phyloP scores from a whole-genome alignment of 2,329 filamentous ascomycete genomes.

The Furcasterigmium furcatum region DNA sequence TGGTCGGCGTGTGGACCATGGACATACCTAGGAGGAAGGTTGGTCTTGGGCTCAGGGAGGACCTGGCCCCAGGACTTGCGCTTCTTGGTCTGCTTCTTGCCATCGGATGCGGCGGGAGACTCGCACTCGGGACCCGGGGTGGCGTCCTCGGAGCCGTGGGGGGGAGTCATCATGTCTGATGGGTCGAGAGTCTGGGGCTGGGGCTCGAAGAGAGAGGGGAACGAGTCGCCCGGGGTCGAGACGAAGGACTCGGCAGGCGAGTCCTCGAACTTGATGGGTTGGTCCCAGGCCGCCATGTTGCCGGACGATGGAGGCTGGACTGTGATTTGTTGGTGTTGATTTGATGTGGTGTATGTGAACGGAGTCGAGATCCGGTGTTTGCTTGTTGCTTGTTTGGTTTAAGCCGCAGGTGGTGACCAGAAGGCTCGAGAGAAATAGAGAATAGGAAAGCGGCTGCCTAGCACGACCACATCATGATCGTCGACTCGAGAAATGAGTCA shows the following conservation, averaged over 20 bases:
- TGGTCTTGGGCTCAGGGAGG: slow-evolving; percentile 93
- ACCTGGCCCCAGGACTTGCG: slow-evolving; percentile 98
- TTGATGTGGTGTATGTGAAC: slow-evolving; percentile 27
- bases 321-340: slow-evolving; percentile 4
- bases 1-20: slow-evolving; percentile 5
- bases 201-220: slow-evolving; percentile 43
- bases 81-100: slow-evolving; percentile 81
- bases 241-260: slow-evolving; percentile 53
- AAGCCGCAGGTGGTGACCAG: slow-evolving; percentile 28
- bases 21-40: slow-evolving; percentile 79
- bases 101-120: slow-evolving; percentile 28
- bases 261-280: slow-evolving; percentile 48
- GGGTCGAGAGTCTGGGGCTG: slow-evolving; percentile 35
- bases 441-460: slow-evolving; percentile 9
- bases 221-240: slow-evolving; percentile 45
- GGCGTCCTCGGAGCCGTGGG: slow-evolving; percentile 28
- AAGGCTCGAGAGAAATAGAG: slow-evolving; percentile 32
- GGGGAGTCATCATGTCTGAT: slow-evolving; percentile 47
- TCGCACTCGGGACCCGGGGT: slow-evolving; percentile 13
- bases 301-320: slow-evolving; percentile 14
- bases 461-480: slow-evolving; percentile 15
- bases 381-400: slow-evolving; percentile 10
- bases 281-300: slow-evolving; percentile 38
- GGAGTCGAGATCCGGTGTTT: slow-evolving; percentile 7
- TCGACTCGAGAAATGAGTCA: slow-evolving; percentile 19